Evolutionary conservation across 2,329 filamentous ascomycete species (phyloP).

Genomic region (Paramyrothecium roridum): DNA sequence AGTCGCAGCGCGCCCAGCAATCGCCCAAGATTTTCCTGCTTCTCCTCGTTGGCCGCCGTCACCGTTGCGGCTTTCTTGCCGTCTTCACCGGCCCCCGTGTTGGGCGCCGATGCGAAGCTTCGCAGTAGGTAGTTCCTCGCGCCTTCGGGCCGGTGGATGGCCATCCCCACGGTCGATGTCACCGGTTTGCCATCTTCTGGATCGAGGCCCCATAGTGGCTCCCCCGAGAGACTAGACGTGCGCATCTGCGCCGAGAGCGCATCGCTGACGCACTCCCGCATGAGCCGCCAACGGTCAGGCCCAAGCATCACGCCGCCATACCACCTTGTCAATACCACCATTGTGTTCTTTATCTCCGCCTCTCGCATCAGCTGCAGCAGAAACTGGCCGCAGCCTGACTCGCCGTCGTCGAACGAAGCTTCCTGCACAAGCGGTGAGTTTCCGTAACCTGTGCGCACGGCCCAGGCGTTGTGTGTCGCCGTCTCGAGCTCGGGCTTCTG

Average conservation of each 20-base stretch:
- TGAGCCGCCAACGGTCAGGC: constrained; percentile 59
- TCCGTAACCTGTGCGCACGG: constrained; percentile 29
- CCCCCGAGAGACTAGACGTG: constrained; percentile 35
- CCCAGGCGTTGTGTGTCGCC: constrained; percentile 60
- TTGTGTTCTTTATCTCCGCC: constrained; percentile 43
- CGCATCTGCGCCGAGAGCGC: constrained; percentile 47
- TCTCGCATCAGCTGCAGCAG: constrained; percentile 53
- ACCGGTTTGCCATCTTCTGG: constrained; percentile 44
- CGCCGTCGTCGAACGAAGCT: constrained; percentile 59
- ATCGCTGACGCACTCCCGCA: constrained; percentile 54
- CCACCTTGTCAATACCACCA: constrained; percentile 61
- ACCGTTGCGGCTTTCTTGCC: constrained; percentile 44
- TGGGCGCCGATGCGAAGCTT: constrained; percentile 52
- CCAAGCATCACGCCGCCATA: constrained; percentile 61
- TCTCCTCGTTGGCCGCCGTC: constrained; percentile 54
- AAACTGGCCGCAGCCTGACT: constrained; percentile 55
- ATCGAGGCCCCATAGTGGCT: constrained; percentile 61
- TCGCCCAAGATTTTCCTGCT: constrained; percentile 65
- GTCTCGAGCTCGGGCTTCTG: constrained; percentile 46
- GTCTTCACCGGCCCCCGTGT: constrained; percentile 12
- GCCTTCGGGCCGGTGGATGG: constrained; percentile 70
- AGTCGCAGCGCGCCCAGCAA: constrained; percentile 70
- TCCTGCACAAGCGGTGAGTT: constrained; percentile 40
- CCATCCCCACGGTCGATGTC: constrained; percentile 50
- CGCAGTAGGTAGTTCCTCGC: constrained; percentile 58